Evolutionary conservation across 805 yeast species (phyloP).

Genomic region (Spathaspora gorwiae): DNA sequence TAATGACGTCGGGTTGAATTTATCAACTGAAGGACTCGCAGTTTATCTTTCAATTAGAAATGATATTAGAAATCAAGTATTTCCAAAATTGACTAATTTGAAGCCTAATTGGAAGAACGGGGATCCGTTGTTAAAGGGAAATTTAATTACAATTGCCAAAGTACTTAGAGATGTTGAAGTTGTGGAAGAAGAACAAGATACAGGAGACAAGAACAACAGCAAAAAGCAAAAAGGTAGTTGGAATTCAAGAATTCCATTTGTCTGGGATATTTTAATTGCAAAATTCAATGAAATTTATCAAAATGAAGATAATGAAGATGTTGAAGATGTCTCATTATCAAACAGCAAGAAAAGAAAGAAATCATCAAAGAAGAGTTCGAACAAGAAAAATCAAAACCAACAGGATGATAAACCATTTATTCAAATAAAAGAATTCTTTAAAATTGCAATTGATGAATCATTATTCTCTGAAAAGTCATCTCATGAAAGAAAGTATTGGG

Average conservation of each 20-base stretch:
- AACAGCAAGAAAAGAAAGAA: slow-evolving; percentile 35
- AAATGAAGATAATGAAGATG: slow-evolving; percentile 11
- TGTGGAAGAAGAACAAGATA: slow-evolving; percentile 34
- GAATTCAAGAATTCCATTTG: slow-evolving; percentile 72
- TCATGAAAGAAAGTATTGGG: slow-evolving; percentile 81
- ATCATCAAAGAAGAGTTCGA: slow-evolving; percentile 20
- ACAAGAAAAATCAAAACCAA: slow-evolving; percentile 12
- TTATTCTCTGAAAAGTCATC: slow-evolving; percentile 75
- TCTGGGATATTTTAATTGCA: slow-evolving; percentile 60
- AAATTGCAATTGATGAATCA: slow-evolving; percentile 70
- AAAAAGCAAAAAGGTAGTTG: slow-evolving; percentile 60
- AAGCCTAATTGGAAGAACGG: slow-evolving; percentile 59
- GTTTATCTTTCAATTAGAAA: slow-evolving; percentile 54
- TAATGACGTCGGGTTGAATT: slow-evolving; percentile 50
- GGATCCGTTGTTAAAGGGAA: slow-evolving; percentile 72
- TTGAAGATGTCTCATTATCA: slow-evolving; percentile 14
- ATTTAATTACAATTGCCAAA: slow-evolving; percentile 55
- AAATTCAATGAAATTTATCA: slow-evolving; percentile 26
- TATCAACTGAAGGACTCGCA: slow-evolving; percentile 79
- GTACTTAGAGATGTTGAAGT: slow-evolving; percentile 58
- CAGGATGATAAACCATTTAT: slow-evolving; percentile 22
- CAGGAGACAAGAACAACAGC: slow-evolving; percentile 15
- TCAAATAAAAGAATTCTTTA: slow-evolving; percentile 65
- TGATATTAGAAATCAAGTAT: slow-evolving; percentile 12
- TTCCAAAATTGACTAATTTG: slow-evolving; percentile 9